Percentiles rank a stretch among this genome's conserved stretches.
Conservation (phyloP, 129 eudicot genomes). For the Deinandra increscens region DNA sequence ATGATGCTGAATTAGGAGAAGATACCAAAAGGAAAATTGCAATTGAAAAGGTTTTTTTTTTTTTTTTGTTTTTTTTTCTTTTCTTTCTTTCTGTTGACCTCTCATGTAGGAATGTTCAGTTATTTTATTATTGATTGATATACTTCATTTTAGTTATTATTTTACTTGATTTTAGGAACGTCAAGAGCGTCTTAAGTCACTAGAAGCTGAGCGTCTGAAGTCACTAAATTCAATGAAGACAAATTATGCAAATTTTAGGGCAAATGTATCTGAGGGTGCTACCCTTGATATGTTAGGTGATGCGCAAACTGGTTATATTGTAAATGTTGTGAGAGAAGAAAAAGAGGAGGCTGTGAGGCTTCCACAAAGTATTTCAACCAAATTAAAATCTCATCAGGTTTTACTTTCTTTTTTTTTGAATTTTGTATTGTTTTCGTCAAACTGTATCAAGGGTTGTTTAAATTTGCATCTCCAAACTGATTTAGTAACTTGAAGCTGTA, state of each 20-base stretch:
- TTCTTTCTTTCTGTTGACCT: conserved; percentile 6
- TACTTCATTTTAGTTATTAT: neutral
- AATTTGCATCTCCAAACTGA: neutral
- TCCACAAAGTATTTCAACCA: conserved; percentile 83
- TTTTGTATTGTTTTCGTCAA: too few relatives aligned
- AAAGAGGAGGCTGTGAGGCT: conserved; percentile 88
- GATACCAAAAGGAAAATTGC: conserved; percentile 95
- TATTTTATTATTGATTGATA: neutral
- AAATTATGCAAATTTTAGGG: conserved; percentile 37
- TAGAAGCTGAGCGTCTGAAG: conserved; percentile 61
- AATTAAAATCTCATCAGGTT: conserved; percentile 94
- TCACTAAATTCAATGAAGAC: conserved; percentile 54
- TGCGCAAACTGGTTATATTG: conserved; percentile 72
- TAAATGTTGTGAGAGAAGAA: conserved; percentile 92
- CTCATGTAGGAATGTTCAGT: neutral
- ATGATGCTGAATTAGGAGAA: conserved; percentile 96
- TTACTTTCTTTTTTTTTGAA: neutral
- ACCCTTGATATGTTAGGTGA: conserved; percentile 74
- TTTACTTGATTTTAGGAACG: conserved; percentile 61
- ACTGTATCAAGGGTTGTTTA: too few relatives aligned
- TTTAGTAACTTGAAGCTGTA: neutral
- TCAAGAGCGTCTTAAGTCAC: conserved; percentile 83
- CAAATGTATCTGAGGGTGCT: conserved; percentile 52
- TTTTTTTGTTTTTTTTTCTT: conserved; percentile 45
- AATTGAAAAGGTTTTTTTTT: conserved; percentile 80